A percentile compares a stretch with the other conserved stretches of the same genome.
These are phyloP conservation scores for Powellomyces hirtus DNA, from an alignment of 192 early-diverging fungal genomes.

Conservation along the genomic window DNA sequence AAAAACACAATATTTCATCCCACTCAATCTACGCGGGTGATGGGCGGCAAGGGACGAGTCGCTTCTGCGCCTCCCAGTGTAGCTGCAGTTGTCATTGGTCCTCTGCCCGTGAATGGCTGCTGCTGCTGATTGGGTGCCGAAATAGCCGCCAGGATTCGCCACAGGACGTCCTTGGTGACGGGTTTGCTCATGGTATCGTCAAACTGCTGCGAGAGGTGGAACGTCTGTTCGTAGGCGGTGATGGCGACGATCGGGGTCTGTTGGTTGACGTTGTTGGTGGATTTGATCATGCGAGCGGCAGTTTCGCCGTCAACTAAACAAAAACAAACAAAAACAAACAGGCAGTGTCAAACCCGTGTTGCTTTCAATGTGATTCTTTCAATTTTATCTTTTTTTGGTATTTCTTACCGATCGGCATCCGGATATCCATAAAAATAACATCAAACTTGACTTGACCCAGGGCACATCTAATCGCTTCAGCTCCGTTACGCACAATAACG, in stretches of 20 bases:
- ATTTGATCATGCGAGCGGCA: constrained; percentile 93
- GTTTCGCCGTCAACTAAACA: constrained; percentile 81
- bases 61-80: too few relatives aligned
- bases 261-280: constrained; percentile 82
- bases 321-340: constrained; percentile 9
- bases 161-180: constrained; percentile 61
- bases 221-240: constrained; percentile 71
- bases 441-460: constrained; percentile 89
- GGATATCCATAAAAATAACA: constrained; percentile 90
- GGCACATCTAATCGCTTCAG: constrained; percentile 83
- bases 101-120: too few relatives aligned
- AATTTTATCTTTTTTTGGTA: too few relatives aligned
- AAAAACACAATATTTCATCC: too few relatives aligned
- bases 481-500: constrained; percentile 84
- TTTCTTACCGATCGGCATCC: constrained; percentile 82
- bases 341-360: too few relatives aligned
- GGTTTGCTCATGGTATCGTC: constrained; percentile 74
- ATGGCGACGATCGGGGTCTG: constrained; percentile 76
- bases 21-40: too few relatives aligned
- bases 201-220: constrained; percentile 47
- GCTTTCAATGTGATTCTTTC: too few relatives aligned
- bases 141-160: constrained; percentile 25
- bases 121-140: too few relatives aligned
- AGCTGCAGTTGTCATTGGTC: too few relatives aligned
- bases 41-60: too few relatives aligned